A percentile compares a stretch with the other conserved stretches of the same genome.
Conservation (phyloP, 495 filamentous ascomycete genomes). For the Aspergillus nanangensis region DNA sequence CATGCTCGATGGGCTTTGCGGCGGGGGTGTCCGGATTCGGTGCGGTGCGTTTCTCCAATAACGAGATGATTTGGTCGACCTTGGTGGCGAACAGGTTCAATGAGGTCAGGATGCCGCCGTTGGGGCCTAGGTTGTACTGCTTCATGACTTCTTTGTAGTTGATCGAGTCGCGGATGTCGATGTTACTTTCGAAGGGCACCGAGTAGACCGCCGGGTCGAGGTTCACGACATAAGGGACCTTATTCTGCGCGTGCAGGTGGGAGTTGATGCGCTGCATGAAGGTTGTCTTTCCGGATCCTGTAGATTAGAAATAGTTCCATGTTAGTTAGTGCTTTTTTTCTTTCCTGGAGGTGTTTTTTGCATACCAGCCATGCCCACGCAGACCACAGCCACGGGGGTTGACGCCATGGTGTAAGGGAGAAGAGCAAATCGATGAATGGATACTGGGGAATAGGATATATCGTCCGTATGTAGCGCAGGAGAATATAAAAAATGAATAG, state of each 20-base stretch:
- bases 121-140: slow-evolving; percentile 95
- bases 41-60: slow-evolving; percentile 81
- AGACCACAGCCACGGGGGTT: slow-evolving; percentile 73
- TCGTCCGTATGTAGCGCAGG: too few species aligned
- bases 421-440: too few species aligned
- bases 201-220: slow-evolving; percentile 91
- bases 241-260: slow-evolving; percentile 70
- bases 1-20: slow-evolving; percentile 68
- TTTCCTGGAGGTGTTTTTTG: neutral
- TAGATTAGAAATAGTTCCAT: neutral
- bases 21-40: slow-evolving; percentile 57
- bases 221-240: slow-evolving; percentile 89
- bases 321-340: slow-evolving; percentile 2
- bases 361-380: slow-evolving; percentile 90
- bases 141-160: slow-evolving; percentile 99
- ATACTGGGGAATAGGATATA: too few species aligned
- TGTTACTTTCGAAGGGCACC: slow-evolving; percentile 97
- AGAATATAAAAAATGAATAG: too few species aligned
- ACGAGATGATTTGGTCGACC: slow-evolving; percentile 84
- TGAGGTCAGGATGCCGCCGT: slow-evolving; percentile 95
- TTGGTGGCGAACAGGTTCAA: slow-evolving; percentile 97
- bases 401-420: slow-evolving; percentile 37
- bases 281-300: slow-evolving; percentile 93
- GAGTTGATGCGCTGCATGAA: slow-evolving; percentile 98
- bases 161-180: slow-evolving; percentile 97